Base-by-base conservation (phyloP, 768 basidiomycete genomes). In the Termitomyces sp. region DNA sequence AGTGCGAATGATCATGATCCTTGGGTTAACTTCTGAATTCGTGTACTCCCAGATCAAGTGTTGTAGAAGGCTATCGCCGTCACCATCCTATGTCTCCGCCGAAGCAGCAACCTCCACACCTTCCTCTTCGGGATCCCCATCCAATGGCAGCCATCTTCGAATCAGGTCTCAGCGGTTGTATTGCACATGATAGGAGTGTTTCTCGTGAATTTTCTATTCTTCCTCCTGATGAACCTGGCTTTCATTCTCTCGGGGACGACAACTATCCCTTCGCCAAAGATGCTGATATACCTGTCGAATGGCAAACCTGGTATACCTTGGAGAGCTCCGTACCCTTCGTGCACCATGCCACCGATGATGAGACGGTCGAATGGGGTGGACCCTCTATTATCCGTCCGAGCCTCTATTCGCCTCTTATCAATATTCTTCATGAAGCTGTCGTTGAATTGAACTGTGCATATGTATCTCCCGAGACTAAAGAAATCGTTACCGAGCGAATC, bases 31-130 rank as follows among this genome's bases (percentile, higher is more conserved):
- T 32, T 34, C 13, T 59, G 47, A 32, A 55, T 14, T 20, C 31
- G 37, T 5, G 52, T 53, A 37, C 55, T 27, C 41, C 16, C 62
- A 87, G 84, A 61, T 74, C 69, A 18, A 65, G 70, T 8, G 71
- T 76, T n/a, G 73, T 76, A 18, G 53, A 69, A 18, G 69, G 74
- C 27, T 83, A 79, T 60, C 63, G 74, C 3, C 49, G 74, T 4
- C 72, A 71, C 29, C 85, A 74, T 69, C 86, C 87, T 5, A 59
- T 92, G 9, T 88, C 88, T 20, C 72, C 81, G 9, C 59, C 67
- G 44, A 67, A 73, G 12, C 64, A 74, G 47, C 91, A 94, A 61
- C 90, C 90, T 24, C 91, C 90, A 6, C 71, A 76, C 46, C 59
- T 74, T 34, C 81, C 85, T 1, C 75, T 94, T 24, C 79, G 75